Base-by-base conservation (phyloP, 164 flowering plant species). In the Brasenia schreberi region DNA sequence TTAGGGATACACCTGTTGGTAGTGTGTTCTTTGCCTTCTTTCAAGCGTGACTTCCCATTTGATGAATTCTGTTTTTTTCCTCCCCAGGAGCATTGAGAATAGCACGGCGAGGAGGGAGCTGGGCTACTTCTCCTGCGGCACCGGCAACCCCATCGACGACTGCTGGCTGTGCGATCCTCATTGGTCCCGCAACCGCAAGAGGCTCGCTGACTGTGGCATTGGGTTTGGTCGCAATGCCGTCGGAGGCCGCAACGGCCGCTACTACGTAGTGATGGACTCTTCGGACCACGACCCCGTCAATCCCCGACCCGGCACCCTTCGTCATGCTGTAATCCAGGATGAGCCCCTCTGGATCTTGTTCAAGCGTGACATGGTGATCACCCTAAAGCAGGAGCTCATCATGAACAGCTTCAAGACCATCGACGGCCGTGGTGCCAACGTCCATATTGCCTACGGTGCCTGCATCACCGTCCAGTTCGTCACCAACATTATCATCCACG, bases 281-380 rank as follows among this genome's bases (percentile, higher is more conserved):
- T 4, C 81, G 33, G 95, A 91, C 64, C 72, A 87, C 66, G 93
- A 93, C 71, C 80, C 97, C 12, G 95, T 93, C 19, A 89, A 88
- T 79, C 98, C 98, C 61, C 74, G 74, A 44, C 95, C 92, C 4
- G 98, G 98, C 5, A 93, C 97, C 19, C 76, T 93, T 17, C 83
- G 98, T 10, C 90, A 93, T 67, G 98, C 98, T n/a, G 98, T 86
- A 18, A 86, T 91, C 74, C 98, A 91, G 70, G 90, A 86, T 59
- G 42, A 64, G 67, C 98, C 98, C 7, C 87, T 93, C 6, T 78
- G 81, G 81, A 81, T 78, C 19, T 76, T 81, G 18, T 81, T 81
- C 77, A 72, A 78, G 70, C 62, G 80, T 17, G 80, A 76, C 66
- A 81, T 81, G 83, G 81, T 73, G 52, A 81, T 81, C 62, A 67